Base-by-base conservation (phyloP, 176 grass and related monocot genomes). In the Avena insularis region DNA sequence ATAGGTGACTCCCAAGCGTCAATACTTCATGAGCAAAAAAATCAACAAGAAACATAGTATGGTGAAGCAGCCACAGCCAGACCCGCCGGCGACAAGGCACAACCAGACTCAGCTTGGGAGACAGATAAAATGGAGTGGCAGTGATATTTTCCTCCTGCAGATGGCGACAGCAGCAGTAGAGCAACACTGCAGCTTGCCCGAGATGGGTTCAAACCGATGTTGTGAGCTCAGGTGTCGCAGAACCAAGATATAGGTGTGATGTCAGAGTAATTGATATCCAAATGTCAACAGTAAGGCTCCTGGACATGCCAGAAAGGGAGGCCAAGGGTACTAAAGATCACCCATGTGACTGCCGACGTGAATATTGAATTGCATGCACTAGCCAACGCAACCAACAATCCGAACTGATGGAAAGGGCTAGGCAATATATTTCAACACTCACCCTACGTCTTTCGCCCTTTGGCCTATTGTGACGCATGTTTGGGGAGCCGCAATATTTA, bases 231-330 rank as follows among this genome's bases (percentile, higher is more conserved):
- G 45, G 21, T 75, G 20, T 49, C 48, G 43, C 71, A 14, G 20
- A 74, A 74, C 14, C 71, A 71, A 72, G 70, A 74, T 20, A 49
- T 14, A 49, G 45, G 71, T 74, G 71, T 74, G n/a, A 74, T 74
- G 45, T 14, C 43, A 2, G 43, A 21, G 43, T 73, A 73, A 13
- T 48, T 73, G 43, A 45, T 45, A 43, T 73, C 70, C 20, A 73
- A 45, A 73, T 43, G 40, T 48, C 20, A 72, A 72, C 68, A 72
- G 9, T 72, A 72, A 72, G 43, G 70, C 43, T 73, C 70, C 70
- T 73, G 20, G 70, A 73, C 43, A n/a, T 73, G n/a, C 43, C 15
- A 69, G 35, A 69, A 33, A 36, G 15, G 65, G 15, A 69, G 14
- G 8, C 65, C 70, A 71, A 71, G 20, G 43, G 70, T 73, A 48